Percentiles rank a stretch among this genome's conserved stretches.
These are phyloP conservation scores for Rhizopogon vesiculosus DNA, from an alignment of 768 basidiomycete species.

Conservation along the genomic window DNA sequence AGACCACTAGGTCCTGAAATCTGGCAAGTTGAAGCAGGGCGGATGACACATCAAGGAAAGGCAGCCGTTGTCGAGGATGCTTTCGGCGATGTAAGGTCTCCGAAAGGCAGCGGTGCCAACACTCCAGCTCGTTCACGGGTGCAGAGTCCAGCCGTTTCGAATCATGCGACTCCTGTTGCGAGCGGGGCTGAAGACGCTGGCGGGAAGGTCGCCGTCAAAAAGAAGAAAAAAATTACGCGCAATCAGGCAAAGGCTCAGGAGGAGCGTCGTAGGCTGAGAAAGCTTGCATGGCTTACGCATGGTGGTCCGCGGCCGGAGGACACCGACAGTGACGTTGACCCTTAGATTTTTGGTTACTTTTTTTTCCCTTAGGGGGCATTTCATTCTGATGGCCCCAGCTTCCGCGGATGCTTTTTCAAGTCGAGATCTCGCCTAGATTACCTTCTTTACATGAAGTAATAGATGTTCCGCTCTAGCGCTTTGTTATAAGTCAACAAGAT, in stretches of 20 bases:
- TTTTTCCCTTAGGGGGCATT: background rate
- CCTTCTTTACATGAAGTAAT: constrained; percentile 1
- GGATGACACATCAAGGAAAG: constrained; percentile 87
- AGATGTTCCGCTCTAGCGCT: background rate
- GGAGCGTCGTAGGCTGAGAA: constrained; percentile 75
- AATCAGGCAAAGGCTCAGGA: constrained; percentile 88
- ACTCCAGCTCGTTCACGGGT: constrained; percentile 70
- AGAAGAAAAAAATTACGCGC: constrained; percentile 90
- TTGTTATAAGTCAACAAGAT: background rate
- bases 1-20: constrained; percentile 72
- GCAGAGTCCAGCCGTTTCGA: constrained; percentile 67
- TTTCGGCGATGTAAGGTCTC: constrained; percentile 65
- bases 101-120: constrained; percentile 65
- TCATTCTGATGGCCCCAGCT: background rate
- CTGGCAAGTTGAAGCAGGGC: constrained; percentile 88
- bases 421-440: background rate
- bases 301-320: constrained; percentile 85
- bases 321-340: constrained; percentile 58
- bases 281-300: constrained; percentile 76
- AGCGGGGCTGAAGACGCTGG: constrained; percentile 70
- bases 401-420: background rate
- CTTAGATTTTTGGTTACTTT: constrained; percentile 2
- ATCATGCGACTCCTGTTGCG: constrained; percentile 66
- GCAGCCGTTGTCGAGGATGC: constrained; percentile 79
- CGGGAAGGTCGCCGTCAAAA: constrained; percentile 44